phyloP scores from a whole-genome alignment of 192 early-diverging fungal genomes.

The Backusella psychrophila region DNA sequence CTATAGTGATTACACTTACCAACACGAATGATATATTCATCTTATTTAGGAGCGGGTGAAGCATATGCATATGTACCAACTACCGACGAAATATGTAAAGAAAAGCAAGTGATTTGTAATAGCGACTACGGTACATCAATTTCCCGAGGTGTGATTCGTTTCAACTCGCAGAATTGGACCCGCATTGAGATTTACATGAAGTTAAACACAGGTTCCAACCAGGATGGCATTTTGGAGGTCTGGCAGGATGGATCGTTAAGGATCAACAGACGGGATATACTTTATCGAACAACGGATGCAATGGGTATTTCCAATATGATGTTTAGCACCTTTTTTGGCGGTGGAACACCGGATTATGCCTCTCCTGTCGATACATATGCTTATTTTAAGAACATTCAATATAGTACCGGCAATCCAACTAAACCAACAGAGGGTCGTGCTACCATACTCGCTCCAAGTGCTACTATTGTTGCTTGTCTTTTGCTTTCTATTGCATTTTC shows the following conservation, averaged over 20 bases:
- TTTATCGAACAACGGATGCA: slow-evolving; percentile 37
- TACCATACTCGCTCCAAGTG: neutral
- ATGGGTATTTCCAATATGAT: slow-evolving; percentile 41
- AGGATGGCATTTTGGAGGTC: slow-evolving; percentile 35
- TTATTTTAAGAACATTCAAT: slow-evolving; percentile 38
- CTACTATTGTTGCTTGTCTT: neutral
- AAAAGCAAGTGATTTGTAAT: slow-evolving; percentile 36
- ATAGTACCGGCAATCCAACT: slow-evolving; percentile 34
- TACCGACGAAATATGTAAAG: slow-evolving; percentile 31
- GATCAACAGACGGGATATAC: slow-evolving; percentile 29
- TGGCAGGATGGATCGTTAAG: slow-evolving; percentile 35
- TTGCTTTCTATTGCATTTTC: neutral
- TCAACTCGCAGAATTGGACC: slow-evolving; percentile 33
- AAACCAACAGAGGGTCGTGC: neutral
- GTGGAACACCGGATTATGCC: slow-evolving; percentile 33
- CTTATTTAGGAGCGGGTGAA: slow-evolving; percentile 10
- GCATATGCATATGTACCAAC: slow-evolving; percentile 47
- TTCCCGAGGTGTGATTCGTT: slow-evolving; percentile 41
- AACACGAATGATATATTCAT: neutral
- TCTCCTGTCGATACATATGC: slow-evolving; percentile 32
- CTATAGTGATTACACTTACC: neutral
- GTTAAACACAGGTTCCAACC: slow-evolving; percentile 32
- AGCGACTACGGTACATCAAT: slow-evolving; percentile 46
- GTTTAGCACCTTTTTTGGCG: slow-evolving; percentile 53
- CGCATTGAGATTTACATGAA: slow-evolving; percentile 39